Percentiles rank a stretch among this genome's conserved stretches.
Evolutionary conservation across 345 rosid genomes (phyloP).

Genomic region (Euclidium syriacum): DNA sequence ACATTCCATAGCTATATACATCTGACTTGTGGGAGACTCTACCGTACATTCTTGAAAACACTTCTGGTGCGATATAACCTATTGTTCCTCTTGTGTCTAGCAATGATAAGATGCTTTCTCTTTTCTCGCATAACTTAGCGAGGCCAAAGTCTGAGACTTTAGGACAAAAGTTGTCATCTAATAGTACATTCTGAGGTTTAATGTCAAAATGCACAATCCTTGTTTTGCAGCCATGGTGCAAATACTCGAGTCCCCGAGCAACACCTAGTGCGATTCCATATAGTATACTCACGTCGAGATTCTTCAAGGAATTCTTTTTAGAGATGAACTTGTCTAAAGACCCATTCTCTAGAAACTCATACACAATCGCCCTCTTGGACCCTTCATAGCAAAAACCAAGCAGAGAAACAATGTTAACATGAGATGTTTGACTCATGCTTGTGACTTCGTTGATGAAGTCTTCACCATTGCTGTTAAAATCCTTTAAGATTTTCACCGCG

Average conservation of each 20-base stretch:
- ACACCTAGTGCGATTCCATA: no score
- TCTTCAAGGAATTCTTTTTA: background rate
- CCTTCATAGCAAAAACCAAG: no score
- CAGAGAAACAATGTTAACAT: conserved; percentile 34
- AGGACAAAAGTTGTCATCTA: no score
- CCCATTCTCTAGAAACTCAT: conserved; percentile 31
- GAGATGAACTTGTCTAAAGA: conserved; percentile 28
- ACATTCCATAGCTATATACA: no score
- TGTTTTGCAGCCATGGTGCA: conserved; percentile 38
- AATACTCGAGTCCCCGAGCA: no score
- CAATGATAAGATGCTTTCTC: no score
- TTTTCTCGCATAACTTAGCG: conserved; percentile 27
- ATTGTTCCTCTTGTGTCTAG: no score
- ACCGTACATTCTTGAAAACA: no score
- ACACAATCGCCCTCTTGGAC: conserved; percentile 27
- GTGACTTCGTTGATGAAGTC: conserved; percentile 41
- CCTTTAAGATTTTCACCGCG: conserved; percentile 17
- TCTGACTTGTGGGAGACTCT: no score
- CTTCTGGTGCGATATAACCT: no score
- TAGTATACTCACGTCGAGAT: conserved; percentile 11
- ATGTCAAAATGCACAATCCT: conserved; percentile 41
- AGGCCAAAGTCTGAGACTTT: conserved; percentile 44
- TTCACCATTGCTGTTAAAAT: conserved; percentile 17
- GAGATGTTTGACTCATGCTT: conserved; percentile 36
- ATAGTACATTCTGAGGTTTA: conserved; percentile 41